These are phyloP conservation scores for Fonsecaea pedrosoi DNA, from an alignment of 2,329 filamentous ascomycete species.

Conservation along the genomic window DNA sequence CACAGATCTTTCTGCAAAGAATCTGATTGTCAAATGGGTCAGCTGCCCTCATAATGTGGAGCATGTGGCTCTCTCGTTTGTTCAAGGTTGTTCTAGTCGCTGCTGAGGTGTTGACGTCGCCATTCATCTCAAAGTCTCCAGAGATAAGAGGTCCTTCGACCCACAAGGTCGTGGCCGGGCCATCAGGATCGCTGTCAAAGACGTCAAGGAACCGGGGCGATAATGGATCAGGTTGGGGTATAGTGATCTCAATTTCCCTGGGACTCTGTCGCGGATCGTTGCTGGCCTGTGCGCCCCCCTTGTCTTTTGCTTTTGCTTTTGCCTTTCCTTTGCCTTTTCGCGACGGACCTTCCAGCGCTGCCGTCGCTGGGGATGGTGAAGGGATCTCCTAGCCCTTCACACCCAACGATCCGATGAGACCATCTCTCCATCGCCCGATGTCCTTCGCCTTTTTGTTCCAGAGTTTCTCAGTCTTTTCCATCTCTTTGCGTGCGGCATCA, in stretches of 20 bases:
- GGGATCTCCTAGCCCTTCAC: slow-evolving; percentile 18
- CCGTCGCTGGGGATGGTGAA: neutral
- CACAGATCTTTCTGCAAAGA: neutral
- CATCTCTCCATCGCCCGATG: slow-evolving; percentile 37
- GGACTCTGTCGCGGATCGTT: neutral
- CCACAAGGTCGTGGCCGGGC: neutral
- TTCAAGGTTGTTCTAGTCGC: neutral
- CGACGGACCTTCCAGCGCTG: neutral
- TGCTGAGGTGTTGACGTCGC: neutral
- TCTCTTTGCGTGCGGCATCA: slow-evolving; percentile 72
- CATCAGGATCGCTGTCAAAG: neutral
- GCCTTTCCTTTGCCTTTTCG: neutral
- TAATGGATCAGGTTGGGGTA: neutral
- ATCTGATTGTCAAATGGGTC: neutral
- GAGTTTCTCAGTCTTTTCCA: slow-evolving; percentile 59
- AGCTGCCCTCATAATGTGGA: neutral
- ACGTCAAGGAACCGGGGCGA: neutral
- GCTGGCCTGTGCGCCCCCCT: neutral
- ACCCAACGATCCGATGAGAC: slow-evolving; percentile 21
- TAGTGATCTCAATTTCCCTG: neutral
- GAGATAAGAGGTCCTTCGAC: neutral
- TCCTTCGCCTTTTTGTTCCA: slow-evolving; percentile 39
- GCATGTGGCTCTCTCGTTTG: neutral
- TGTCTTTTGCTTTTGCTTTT: neutral
- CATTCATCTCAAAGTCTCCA: neutral